Evolutionary conservation across 202 grass and related monocot genomes (phyloP).

Genomic region (Saccharum hybrid): DNA sequence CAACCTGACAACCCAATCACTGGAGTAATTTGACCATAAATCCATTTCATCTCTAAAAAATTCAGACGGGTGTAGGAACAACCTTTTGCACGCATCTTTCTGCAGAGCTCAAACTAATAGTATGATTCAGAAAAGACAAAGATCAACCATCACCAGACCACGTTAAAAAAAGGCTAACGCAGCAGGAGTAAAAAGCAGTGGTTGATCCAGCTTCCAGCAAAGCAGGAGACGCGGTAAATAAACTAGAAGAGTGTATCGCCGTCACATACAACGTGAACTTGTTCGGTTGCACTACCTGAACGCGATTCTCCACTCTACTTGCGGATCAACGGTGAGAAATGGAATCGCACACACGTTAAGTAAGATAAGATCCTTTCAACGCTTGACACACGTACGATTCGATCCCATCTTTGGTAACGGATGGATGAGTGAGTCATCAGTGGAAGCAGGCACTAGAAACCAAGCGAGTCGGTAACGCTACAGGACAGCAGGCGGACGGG

Average conservation of each 20-base stretch:
- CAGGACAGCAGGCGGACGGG: neutral
- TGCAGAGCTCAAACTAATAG: neutral
- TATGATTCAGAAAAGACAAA: constrained; percentile 25
- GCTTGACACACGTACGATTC: neutral
- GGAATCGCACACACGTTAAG: neutral
- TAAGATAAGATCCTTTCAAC: neutral
- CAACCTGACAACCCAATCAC: neutral
- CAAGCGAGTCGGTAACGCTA: neutral
- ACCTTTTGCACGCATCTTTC: neutral
- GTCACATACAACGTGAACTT: neutral
- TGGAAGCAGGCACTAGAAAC: neutral
- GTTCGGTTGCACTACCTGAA: neutral
- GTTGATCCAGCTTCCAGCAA: constrained; percentile 36
- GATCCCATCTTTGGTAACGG: neutral
- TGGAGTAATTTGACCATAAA: constrained; percentile 27
- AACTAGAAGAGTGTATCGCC: neutral
- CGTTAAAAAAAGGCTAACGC: constrained; percentile 11
- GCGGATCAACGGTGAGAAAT: constrained; percentile 22
- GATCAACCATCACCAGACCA: constrained; percentile 32
- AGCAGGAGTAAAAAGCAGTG: constrained; percentile 14
- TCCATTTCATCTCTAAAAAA: constrained; percentile 31
- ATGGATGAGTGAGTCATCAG: constrained; percentile 18
- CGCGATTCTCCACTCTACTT: neutral
- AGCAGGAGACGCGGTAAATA: constrained; percentile 13
- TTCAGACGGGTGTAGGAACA: neutral